These are phyloP conservation scores for Neocucurbitaria cava DNA, from an alignment of 2,329 filamentous ascomycete genomes.

Conservation along the genomic window DNA sequence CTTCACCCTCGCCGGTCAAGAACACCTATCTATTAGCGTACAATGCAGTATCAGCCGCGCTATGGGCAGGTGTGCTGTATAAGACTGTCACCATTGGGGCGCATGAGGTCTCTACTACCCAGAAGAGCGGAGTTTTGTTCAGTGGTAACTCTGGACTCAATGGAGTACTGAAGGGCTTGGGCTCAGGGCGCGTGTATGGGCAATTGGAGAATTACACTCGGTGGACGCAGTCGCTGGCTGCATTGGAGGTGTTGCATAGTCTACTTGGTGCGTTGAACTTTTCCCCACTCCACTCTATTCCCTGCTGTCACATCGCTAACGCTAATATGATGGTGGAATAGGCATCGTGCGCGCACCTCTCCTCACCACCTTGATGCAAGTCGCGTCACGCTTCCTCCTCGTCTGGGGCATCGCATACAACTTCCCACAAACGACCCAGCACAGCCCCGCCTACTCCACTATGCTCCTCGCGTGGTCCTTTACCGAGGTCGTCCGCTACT, in stretches of 20 bases:
- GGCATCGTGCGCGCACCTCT: slow-evolving; percentile 86
- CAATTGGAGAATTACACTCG: slow-evolving; percentile 72
- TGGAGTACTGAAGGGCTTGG: slow-evolving; percentile 21
- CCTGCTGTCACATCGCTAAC: neutral
- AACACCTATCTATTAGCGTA: slow-evolving; percentile 78
- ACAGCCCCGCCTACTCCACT: slow-evolving; percentile 69
- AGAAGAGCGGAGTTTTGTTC: slow-evolving; percentile 20
- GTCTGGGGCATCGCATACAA: slow-evolving; percentile 83
- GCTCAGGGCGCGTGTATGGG: slow-evolving; percentile 62
- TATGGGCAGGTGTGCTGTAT: slow-evolving; percentile 80
- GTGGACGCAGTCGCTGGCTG: slow-evolving; percentile 83
- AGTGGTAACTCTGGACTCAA: slow-evolving; percentile 11
- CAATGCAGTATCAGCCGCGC: slow-evolving; percentile 77
- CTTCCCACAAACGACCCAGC: slow-evolving; percentile 70
- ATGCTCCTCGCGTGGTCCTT: slow-evolving; percentile 89
- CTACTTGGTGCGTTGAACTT: slow-evolving; percentile 55
- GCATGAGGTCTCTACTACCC: slow-evolving; percentile 17
- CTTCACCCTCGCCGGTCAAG: slow-evolving; percentile 28
- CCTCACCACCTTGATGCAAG: slow-evolving; percentile 87
- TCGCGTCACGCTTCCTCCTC: slow-evolving; percentile 83
- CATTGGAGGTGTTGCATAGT: slow-evolving; percentile 84
- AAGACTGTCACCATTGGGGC: slow-evolving; percentile 66
- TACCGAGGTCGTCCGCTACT: slow-evolving; percentile 93
- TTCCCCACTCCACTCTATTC: neutral
- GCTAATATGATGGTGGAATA: neutral